Evolutionary conservation across 2,329 filamentous ascomycete species (phyloP).

Genomic region (Cercospora canescens): DNA sequence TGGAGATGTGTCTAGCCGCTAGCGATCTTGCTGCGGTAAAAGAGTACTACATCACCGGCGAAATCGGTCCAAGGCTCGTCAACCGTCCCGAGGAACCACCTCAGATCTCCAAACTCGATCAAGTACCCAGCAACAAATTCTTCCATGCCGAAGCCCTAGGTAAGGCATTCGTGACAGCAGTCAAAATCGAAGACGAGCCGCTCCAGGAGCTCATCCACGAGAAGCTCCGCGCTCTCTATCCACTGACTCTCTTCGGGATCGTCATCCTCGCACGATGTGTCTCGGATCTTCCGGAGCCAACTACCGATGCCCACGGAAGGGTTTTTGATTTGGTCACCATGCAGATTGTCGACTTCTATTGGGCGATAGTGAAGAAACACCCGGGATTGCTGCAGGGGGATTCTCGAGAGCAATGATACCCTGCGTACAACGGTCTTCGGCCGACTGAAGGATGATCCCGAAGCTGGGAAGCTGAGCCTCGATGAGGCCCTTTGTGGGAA

Average conservation of each 20-base stretch:
- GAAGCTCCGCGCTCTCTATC: conserved; percentile 20
- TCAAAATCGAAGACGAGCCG: conserved; percentile 17
- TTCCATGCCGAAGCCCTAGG: conserved; percentile 12
- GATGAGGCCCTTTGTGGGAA: background rate
- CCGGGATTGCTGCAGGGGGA: background rate
- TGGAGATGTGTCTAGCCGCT: background rate
- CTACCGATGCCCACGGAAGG: conserved; percentile 2
- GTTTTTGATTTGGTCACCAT: conserved; percentile 12
- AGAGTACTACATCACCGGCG: conserved; percentile 11
- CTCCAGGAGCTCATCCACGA: conserved; percentile 22
- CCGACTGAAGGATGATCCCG: background rate
- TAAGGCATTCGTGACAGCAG: conserved; percentile 19
- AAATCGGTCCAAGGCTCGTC: conserved; percentile 18
- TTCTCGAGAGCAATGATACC: conserved; percentile 8
- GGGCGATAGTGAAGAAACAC: conserved; percentile 4
- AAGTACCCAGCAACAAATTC: conserved; percentile 9
- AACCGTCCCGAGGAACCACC: background rate
- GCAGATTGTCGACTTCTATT: conserved; percentile 10
- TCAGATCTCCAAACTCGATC: background rate
- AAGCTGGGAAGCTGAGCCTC: background rate
- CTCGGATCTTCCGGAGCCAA: background rate
- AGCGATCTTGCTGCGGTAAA: conserved; percentile 6
- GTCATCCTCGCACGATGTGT: conserved; percentile 10
- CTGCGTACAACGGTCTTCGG: background rate
- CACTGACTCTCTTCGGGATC: conserved; percentile 13